Percentiles rank a stretch among this genome's conserved stretches.
Evolutionary conservation across 345 rosid genomes (phyloP).

Genomic region (Eucalyptus urophylla): DNA sequence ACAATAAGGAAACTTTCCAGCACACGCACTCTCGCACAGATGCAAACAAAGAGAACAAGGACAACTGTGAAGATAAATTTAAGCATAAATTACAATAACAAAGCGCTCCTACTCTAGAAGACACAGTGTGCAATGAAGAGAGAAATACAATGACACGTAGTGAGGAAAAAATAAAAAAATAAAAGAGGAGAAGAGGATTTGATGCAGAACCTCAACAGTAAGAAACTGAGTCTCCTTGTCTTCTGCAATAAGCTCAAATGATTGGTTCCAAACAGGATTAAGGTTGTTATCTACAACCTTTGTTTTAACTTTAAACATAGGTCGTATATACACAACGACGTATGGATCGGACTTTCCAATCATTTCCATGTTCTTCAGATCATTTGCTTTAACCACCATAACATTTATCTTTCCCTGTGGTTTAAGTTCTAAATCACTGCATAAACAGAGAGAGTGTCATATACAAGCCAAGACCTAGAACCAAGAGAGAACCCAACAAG

Average conservation of each 20-base stretch:
- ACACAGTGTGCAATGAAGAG: not conserved
- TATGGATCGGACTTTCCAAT: conserved; percentile 99
- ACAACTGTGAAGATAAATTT: not conserved
- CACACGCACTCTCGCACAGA: not conserved
- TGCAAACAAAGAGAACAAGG: not conserved
- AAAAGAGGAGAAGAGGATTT: not conserved
- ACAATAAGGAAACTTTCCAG: not conserved
- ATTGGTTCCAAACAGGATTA: conserved; percentile 88
- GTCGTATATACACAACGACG: conserved; percentile 58
- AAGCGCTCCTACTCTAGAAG: not conserved
- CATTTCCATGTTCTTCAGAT: conserved; percentile 95
- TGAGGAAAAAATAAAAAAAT: not conserved
- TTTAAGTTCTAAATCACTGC: conserved; percentile 94
- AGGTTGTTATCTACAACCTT: conserved; percentile 76
- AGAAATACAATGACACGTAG: not conserved
- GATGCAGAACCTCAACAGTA: conserved; percentile 51
- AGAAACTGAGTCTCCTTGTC: conserved; percentile 95
- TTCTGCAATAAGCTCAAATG: conserved; percentile 82
- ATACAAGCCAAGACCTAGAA: not conserved
- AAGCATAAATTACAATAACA: not conserved
- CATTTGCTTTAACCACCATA: conserved; percentile 66
- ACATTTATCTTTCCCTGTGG: conserved; percentile 82
- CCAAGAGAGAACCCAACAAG: not conserved
- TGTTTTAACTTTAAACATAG: conserved; percentile 82
- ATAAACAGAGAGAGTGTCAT: not conserved